phyloP scores from a whole-genome alignment of 192 early-diverging fungal species.

The Kickxella alabastrina region DNA sequence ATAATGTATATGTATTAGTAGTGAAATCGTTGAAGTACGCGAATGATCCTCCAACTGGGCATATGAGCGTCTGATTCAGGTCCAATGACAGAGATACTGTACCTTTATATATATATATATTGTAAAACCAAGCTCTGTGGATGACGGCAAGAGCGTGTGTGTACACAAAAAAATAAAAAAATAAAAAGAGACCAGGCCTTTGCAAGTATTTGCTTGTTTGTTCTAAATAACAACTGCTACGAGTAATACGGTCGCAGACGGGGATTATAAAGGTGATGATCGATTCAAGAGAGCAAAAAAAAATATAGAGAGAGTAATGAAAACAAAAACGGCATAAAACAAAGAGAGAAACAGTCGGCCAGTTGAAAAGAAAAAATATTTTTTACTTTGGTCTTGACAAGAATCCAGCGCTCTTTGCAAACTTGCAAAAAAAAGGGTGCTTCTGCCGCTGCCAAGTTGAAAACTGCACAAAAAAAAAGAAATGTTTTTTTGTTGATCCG shows the following conservation, averaged over 20 bases:
- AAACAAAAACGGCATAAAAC: too few relatives aligned
- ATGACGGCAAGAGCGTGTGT: background rate
- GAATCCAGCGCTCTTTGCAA: too few relatives aligned
- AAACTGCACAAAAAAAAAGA: too few relatives aligned
- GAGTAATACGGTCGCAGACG: background rate
- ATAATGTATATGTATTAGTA: background rate
- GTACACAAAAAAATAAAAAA: background rate
- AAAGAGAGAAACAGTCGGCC: background rate
- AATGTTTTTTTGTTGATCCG: too few relatives aligned
- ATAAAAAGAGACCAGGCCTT: background rate
- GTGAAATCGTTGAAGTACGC: too few relatives aligned
- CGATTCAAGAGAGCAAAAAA: background rate
- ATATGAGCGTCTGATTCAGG: too few relatives aligned
- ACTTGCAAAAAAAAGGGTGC: too few relatives aligned
- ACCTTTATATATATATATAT: slow-evolving; percentile 3
- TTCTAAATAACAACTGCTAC: background rate
- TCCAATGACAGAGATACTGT: too few relatives aligned
- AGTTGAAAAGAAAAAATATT: too few relatives aligned
- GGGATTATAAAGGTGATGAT: background rate
- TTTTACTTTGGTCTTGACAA: too few relatives aligned
- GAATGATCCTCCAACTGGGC: too few relatives aligned
- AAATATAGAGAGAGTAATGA: background rate
- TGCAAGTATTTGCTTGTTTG: background rate
- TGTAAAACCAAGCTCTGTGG: background rate
- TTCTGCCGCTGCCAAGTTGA: too few relatives aligned